Conservation (phyloP, 768 basidiomycete genomes). For the Leucocoprinus sp. region DNA sequence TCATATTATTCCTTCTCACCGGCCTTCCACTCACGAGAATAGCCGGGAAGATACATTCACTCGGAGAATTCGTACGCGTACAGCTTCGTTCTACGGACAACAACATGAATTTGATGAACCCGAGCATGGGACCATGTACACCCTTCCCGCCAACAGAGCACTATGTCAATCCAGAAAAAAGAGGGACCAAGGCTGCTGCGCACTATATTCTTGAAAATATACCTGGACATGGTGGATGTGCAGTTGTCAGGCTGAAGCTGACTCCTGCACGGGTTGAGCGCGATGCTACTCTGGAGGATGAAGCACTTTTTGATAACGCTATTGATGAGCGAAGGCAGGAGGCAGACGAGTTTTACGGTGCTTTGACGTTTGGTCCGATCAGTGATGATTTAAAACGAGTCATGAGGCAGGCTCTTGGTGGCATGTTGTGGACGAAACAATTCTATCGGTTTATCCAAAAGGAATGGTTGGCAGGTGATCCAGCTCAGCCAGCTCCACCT, state of each 20-base stretch:
- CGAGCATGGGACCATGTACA: constrained; percentile 51
- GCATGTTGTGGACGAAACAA: constrained; percentile 99
- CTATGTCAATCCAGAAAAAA: constrained; percentile 81
- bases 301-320: constrained; percentile 78
- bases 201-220: constrained; percentile 86
- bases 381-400: constrained; percentile 92
- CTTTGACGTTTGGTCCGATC: constrained; percentile 73
- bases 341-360: constrained; percentile 91
- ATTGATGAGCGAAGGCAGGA: constrained; percentile 89
- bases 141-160: constrained; percentile 43
- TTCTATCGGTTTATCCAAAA: constrained; percentile 94
- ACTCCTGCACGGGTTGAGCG: constrained; percentile 69
- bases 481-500: constrained; percentile 90
- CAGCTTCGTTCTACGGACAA: constrained; percentile 37
- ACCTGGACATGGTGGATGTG: constrained; percentile 87
- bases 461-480: constrained; percentile 95
- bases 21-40: constrained; percentile 45
- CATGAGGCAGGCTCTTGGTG: constrained; percentile 91
- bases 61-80: constrained; percentile 41
- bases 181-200: constrained; percentile 88
- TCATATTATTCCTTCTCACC: constrained; percentile 85
- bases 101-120: constrained; percentile 23
- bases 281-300: constrained; percentile 79
- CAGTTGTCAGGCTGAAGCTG: constrained; percentile 89
- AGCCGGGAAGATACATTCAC: constrained; percentile 38